phyloP scores from a whole-genome alignment of 805 yeast species.

The Candida saitoana region DNA sequence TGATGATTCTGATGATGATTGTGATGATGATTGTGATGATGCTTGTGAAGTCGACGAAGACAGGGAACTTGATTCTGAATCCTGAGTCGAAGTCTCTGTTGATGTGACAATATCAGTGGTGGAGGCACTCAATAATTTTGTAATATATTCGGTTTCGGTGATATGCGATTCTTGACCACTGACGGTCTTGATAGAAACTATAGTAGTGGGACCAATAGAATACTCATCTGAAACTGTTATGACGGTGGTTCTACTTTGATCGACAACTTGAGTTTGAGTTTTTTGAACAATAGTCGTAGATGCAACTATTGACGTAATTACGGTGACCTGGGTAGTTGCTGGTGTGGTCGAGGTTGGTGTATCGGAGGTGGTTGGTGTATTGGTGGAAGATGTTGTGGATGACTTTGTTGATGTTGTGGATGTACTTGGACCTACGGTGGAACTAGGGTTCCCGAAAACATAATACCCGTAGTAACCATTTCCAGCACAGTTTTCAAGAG shows the following conservation, averaged over 20 bases:
- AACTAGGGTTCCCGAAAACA: constrained; percentile 22
- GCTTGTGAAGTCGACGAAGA: no score
- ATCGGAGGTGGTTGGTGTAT: constrained; percentile 6
- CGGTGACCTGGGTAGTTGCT: not conserved
- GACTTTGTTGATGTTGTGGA: constrained; percentile 10
- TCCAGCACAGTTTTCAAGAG: constrained; percentile 39
- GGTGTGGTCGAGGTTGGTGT: not conserved
- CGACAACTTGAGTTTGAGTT: constrained; percentile 1
- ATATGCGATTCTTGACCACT: constrained; percentile 25
- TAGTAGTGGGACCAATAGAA: constrained; percentile 24
- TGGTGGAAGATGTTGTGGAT: constrained; percentile 10
- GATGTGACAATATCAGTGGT: no score
- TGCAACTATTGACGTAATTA: constrained; percentile 3
- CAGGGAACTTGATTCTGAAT: no score
- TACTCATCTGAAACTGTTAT: not conserved
- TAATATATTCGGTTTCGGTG: constrained; percentile 8
- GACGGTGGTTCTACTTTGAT: constrained; percentile 1
- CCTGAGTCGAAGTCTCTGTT: no score
- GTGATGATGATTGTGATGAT: no score
- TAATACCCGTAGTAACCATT: constrained; percentile 53
- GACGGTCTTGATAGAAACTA: constrained; percentile 30
- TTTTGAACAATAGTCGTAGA: not conserved
- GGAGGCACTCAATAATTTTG: constrained; percentile 16
- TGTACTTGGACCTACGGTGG: constrained; percentile 9
- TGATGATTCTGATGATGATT: no score